Evolutionary conservation across 2,329 filamentous ascomycete genomes (phyloP), one percentile per base, ranked within the genome.

Genomic region (Fusarium sambucinum): DNA sequence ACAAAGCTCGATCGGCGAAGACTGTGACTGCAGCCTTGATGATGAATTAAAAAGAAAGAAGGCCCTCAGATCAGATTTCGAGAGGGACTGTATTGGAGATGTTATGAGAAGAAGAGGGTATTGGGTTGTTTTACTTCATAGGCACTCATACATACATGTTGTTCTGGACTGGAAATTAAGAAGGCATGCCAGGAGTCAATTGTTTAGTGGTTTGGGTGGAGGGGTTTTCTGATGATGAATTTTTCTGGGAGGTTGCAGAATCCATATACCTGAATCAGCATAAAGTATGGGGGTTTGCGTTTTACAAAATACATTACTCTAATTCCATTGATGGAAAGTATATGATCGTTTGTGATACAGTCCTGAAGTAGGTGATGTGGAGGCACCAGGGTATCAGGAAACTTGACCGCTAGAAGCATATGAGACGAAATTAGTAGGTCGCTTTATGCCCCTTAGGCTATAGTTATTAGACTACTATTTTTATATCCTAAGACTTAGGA

Each of bases 91-190:
- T 44, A 68, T 50, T 50, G 52, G 44, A 52, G 44, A 51, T 35
- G 47, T 62, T 54, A 59, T 44, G 45, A 58, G 48, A n/a, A 56
- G 48, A 58, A 51, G 50, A 44, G 21, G 40, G 48, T 38, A 69
- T 63, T 38, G 32, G 64, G 6, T 25, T 35, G 37, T 53, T 63
- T 55, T 66, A 60, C 68, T 54, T 55, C 53, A 58, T 51, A 27
- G 27, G 27, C 27, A 67, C 27, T 61, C 55, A 51, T 52, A 48
- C 55, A 51, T 52, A 48, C 58, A 30, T 44, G 62, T 44, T 53
- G 66, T 62, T 62, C 62, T 69, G 66, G 66, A 69, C 63, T 29
- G 40, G 62, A 50, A 47, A 48, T 44, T 63, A 66, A 62, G 48
- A 53, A 63, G 44, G 50, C 55, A 64, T 63, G 37, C 53, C 35